phyloP scores from a whole-genome alignment of 2,329 filamentous ascomycete species.

The Alternaria brassicicola region DNA sequence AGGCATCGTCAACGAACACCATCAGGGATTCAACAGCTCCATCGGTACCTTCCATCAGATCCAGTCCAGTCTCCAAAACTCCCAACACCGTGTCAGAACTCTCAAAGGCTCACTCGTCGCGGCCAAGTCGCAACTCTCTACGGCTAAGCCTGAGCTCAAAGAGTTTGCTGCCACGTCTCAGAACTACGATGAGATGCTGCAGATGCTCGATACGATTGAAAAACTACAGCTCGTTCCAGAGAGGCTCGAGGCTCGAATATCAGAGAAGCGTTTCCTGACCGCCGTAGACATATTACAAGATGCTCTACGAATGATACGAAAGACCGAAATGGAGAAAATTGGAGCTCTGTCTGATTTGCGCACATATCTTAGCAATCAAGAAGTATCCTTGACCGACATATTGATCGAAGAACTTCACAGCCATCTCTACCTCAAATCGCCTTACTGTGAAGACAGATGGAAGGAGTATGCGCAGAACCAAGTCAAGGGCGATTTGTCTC shows the following conservation, averaged over 20 bases:
- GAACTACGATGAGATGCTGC: constrained; percentile 87
- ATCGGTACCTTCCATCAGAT: constrained; percentile 99
- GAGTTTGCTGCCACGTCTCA: constrained; percentile 87
- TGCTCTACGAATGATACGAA: constrained; percentile 80
- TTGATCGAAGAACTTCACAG: constrained; percentile 97
- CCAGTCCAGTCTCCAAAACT: constrained; percentile 86
- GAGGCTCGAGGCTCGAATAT: constrained; percentile 90
- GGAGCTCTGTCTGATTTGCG: constrained; percentile 85
- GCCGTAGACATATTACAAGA: constrained; percentile 92
- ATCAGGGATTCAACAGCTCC: constrained; percentile 98
- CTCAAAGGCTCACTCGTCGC: constrained; percentile 83
- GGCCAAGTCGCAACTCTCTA: constrained; percentile 80
- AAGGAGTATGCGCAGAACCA: constrained; percentile 77
- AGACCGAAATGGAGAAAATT: constrained; percentile 88
- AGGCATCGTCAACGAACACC: constrained; percentile 93
- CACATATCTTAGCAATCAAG: constrained; percentile 89
- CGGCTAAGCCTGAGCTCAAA: constrained; percentile 88
- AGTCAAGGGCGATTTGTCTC: constrained; percentile 50
- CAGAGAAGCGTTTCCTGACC: constrained; percentile 91
- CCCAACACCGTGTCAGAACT: constrained; percentile 81
- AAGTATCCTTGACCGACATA: constrained; percentile 90
- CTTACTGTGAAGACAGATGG: constrained; percentile 96
- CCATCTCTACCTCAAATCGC: constrained; percentile 95
- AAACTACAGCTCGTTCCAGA: constrained; percentile 88
- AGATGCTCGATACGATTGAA: constrained; percentile 82